Conservation (phyloP, 1,284 basidiomycete species). For the Leccinum pachyderme region DNA sequence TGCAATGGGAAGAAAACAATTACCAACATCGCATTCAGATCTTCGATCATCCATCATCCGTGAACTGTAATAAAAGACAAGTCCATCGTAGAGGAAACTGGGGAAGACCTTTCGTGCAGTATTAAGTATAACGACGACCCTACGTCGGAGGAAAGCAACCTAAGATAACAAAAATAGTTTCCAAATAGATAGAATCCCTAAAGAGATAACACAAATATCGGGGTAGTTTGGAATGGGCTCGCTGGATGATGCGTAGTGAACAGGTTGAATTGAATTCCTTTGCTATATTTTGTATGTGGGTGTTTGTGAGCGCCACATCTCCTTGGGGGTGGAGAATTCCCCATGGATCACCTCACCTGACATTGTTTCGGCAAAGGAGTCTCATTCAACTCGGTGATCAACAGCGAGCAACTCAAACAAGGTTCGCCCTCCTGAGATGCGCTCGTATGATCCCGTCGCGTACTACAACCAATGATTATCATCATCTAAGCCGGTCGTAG, state of each 20-base stretch:
- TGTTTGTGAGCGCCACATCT: not conserved
- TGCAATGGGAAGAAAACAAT: not conserved
- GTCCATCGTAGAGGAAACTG: not conserved
- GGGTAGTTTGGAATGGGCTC: not conserved
- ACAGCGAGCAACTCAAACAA: slow-evolving; percentile 29
- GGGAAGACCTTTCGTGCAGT: slow-evolving; percentile 11
- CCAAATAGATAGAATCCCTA: slow-evolving; percentile 13
- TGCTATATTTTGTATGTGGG: not conserved
- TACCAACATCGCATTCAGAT: not conserved
- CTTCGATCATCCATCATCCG: not conserved
- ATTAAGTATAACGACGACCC: slow-evolving; percentile 20
- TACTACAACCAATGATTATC: slow-evolving; percentile 35
- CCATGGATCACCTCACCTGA: slow-evolving; percentile 1
- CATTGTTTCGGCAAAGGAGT: not conserved
- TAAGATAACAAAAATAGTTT: slow-evolving; percentile 8
- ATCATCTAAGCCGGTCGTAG: not conserved
- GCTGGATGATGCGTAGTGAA: not conserved
- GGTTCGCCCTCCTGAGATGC: slow-evolving; percentile 47
- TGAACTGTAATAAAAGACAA: not conserved
- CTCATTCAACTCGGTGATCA: not conserved
- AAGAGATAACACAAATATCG: slow-evolving; percentile 3
- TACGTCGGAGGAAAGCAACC: slow-evolving; percentile 19
- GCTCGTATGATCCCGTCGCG: slow-evolving; percentile 56
- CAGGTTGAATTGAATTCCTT: not conserved
- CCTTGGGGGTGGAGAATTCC: not conserved